Evolutionary conservation across 345 rosid genomes (phyloP).

Genomic region (Heritiera littoralis): DNA sequence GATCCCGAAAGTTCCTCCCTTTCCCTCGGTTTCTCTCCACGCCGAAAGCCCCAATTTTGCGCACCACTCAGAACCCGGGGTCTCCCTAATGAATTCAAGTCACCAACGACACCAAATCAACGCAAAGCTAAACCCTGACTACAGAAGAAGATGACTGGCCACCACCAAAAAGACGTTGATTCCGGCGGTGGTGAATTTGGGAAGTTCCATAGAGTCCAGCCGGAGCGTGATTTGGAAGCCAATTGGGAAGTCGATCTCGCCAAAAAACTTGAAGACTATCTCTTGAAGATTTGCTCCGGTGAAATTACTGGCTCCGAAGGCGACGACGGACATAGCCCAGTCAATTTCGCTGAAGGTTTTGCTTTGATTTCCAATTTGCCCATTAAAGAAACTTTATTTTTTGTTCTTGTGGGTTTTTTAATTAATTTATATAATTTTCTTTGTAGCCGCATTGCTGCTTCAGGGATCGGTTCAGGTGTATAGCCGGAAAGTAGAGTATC

Average conservation of each 20-base stretch:
- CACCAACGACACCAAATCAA: background rate
- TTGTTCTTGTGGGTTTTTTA: conserved; percentile 13
- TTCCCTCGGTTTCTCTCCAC: conserved; percentile 4
- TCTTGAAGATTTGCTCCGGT: conserved; percentile 82
- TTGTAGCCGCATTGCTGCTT: conserved; percentile 92
- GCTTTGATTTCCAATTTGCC: background rate
- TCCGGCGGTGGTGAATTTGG: conserved; percentile 29
- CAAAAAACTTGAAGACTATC: conserved; percentile 78
- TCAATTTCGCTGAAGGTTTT: conserved; percentile 92
- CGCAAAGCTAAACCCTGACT: background rate
- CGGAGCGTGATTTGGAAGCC: conserved; percentile 83
- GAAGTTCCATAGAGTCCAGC: conserved; percentile 62
- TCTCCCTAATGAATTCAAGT: conserved; percentile 14
- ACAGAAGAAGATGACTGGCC: conserved; percentile 33
- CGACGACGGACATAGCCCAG: conserved; percentile 39
- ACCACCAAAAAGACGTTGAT: conserved; percentile 20
- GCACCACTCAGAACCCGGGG: conserved; percentile 15
- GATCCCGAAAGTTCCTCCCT: background rate
- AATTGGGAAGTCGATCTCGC: conserved; percentile 93
- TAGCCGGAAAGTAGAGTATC: conserved; percentile 93
- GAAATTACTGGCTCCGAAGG: conserved; percentile 56
- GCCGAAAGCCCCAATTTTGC: background rate
- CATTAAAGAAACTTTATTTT: background rate
- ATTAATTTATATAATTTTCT: conserved; percentile 6
- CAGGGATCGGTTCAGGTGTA: conserved; percentile 98